Conservation (phyloP, 78 protist genomes). For the Mastigamoeba balamuthi region DNA sequence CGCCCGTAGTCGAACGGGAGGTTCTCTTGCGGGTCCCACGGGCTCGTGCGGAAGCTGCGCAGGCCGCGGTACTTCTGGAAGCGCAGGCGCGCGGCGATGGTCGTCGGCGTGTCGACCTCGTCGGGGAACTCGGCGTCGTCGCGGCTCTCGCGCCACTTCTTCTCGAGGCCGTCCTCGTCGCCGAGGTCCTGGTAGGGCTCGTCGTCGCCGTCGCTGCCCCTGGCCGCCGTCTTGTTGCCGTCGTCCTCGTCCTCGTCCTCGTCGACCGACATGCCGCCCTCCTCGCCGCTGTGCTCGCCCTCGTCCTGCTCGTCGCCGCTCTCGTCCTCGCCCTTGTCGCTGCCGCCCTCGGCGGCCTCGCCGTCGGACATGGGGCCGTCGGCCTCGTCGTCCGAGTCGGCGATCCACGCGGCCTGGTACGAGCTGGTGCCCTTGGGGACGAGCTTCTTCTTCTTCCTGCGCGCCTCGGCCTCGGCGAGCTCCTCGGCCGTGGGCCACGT, state of each 20-base stretch:
- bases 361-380: too few species aligned
- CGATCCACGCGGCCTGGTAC: constrained; percentile 76
- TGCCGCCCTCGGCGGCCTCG: constrained; percentile 2
- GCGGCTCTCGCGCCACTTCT: neutral
- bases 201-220: neutral
- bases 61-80: constrained; percentile 80
- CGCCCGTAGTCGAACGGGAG: constrained; percentile 89
- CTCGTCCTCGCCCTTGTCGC: neutral
- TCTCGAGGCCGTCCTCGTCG: neutral
- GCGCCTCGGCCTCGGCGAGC: constrained; percentile 19
- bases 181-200: neutral
- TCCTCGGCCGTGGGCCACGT: constrained; percentile 66
- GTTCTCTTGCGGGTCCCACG: constrained; percentile 92
- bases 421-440: constrained; percentile 70
- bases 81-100: constrained; percentile 64
- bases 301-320: constrained; percentile 10
- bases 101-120: constrained; percentile 82
- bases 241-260: constrained; percentile 4
- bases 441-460: constrained; percentile 12
- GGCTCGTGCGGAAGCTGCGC: constrained; percentile 55
- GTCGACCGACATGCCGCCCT: neutral
- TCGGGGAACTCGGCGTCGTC: constrained; percentile 77
- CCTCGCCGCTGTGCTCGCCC: neutral
- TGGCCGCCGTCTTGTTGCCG: neutral
- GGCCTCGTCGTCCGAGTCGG: constrained; percentile 42